Evolutionary conservation across 306 rosid genomes (phyloP), one percentile per base, ranked within the genome.

Genomic region (Quillaja saponaria): DNA sequence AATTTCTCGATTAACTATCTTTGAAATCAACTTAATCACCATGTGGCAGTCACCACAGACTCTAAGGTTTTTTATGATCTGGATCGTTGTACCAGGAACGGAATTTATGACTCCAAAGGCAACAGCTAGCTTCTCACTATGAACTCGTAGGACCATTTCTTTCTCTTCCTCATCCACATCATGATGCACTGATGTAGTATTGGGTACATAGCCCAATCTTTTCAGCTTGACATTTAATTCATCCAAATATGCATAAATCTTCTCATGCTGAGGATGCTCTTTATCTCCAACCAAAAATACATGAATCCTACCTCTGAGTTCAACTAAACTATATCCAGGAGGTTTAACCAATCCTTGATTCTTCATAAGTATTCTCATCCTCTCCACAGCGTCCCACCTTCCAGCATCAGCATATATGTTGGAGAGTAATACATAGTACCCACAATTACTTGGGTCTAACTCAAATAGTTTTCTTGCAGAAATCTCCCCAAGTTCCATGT

Each of bases 51-150:
- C 90, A 7, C 88, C 78, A 37, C 96, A 85, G 28, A 88, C 81
- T 64, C 96, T 79, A 56, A 81, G 90, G 66, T 85, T 88, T 77
- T 85, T 88, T 49, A 84, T 77, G 41, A 85, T 64, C 49, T 83
- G 87, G 58, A 88, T 78, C 46, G 77, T 78, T 56, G 85, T 63
- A 25, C 88, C 83, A 44, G 85, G 82, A 55, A 53, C 83, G 55
- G 94, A 79, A 78, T 81, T 79, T 80, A 85, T 71, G 63, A 83
- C 69, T 73, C 86, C 94, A 54, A 77, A 88, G 73, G 87, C 83
- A 66, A 89, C 88, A 7, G 90, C 96, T 34, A 85, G 83, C 75
- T 83, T 88, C 82, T 88, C 96, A 71, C 96, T 85, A 49, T 85
- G 96, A 77, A 88, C 91, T 76, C 92, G 71, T 55, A 83, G 76